Evolutionary conservation across 768 basidiomycete species (phyloP), one percentile per base, ranked within the genome.

Genomic region (Boletus insuetus): DNA sequence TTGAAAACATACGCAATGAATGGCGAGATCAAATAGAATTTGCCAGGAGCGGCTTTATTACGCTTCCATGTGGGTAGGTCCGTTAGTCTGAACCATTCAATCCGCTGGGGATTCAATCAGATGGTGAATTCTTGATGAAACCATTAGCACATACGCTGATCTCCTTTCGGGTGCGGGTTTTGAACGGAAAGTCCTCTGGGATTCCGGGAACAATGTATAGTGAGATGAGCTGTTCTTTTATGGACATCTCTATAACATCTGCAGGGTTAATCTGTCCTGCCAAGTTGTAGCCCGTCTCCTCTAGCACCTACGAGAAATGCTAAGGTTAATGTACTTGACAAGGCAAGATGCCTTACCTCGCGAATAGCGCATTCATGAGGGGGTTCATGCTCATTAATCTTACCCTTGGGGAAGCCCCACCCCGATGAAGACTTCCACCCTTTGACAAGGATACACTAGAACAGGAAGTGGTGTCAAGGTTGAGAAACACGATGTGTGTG

Each of bases 391-490:
- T 95, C 87, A 64, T 99, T 99, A 71, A 98, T 98, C 75, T 99
- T 99, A n/a, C 97, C 97, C 69, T 96, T 91, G 8, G 97, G 97
- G 72, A 98, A 99, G n/a, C 93, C 89, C 97, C 97, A 99, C 8
- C 94, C 92, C 3, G 97, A 91, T 19, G 88, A 91, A 35, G 92
- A 85, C 72, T 97, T 98, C 93, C 93, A 98, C 8, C 97, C 97
- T 73, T 97, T 94, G 55, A 99, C 97, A 56, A 99, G 82, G n/a
- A 99, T 79, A 66, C 92, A 94, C 95, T 98, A 48, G 46, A 53
- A 35, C 29, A 42, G 53, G 58, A 55, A 54, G 20, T 19, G 32
- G 40, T 40, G 53, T 58, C 40, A 52, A 54, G 43, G 63, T 49
- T 50, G 51, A 51, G 44, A 55, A 41, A 49, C 16, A 22, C 19